phyloP scores from a whole-genome alignment of 495 filamentous ascomycete species.

The Massariosphaeria phaeospora region DNA sequence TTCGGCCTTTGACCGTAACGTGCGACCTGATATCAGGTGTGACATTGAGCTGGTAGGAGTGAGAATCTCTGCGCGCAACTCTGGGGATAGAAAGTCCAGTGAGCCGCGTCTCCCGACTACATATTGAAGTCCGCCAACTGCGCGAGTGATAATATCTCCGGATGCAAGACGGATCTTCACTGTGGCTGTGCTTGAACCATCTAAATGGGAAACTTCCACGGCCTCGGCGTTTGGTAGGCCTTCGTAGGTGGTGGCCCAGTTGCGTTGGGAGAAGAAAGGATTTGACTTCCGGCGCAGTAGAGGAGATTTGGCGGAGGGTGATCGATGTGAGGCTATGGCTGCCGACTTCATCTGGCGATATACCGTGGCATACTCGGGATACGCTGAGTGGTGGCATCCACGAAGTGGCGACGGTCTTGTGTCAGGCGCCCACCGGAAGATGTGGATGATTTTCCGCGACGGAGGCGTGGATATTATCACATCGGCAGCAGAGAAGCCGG shows the following conservation, averaged over 20 bases:
- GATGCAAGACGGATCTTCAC: constrained; percentile 48
- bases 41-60: no score
- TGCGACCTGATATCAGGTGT: constrained; percentile 53
- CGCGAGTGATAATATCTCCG: constrained; percentile 45
- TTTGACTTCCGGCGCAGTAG: constrained; percentile 39
- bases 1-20: constrained; percentile 52
- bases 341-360: constrained; percentile 61
- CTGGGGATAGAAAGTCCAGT: constrained; percentile 50
- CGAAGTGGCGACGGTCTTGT: constrained; percentile 55
- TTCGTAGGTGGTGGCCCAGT: constrained; percentile 54
- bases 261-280: constrained; percentile 41
- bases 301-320: constrained; percentile 10
- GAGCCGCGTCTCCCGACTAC: constrained; percentile 59
- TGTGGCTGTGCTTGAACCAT: constrained; percentile 26
- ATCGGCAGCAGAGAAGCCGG: constrained; percentile 63
- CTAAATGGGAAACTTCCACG: constrained; percentile 39
- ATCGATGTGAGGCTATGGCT: constrained; percentile 34
- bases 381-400: constrained; percentile 59
- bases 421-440: constrained; percentile 59
- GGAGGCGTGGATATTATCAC: constrained; percentile 53
- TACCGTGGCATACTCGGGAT: constrained; percentile 62
- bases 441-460: constrained; percentile 54
- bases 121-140: constrained; percentile 53
- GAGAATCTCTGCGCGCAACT: constrained; percentile 51
- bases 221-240: constrained; percentile 57